Conservation (phyloP, 2,329 filamentous ascomycete species). For the Colletotrichum sansevieriae region DNA sequence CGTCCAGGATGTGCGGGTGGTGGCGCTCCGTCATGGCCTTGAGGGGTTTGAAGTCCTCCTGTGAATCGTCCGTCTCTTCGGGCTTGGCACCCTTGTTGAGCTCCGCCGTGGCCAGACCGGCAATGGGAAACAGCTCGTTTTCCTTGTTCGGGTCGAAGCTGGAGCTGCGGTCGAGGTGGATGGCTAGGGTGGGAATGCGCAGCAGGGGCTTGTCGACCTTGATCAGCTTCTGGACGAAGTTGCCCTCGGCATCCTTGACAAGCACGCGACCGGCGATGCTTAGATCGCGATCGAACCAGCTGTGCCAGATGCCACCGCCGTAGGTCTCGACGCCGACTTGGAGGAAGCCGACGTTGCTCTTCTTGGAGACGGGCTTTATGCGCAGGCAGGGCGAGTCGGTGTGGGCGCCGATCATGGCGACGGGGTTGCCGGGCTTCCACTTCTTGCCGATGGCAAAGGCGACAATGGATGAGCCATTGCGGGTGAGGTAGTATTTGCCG, state of each 20-base stretch:
- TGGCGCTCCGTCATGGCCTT: constrained; percentile 85
- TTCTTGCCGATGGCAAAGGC: constrained; percentile 91
- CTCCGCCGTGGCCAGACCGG: constrained; percentile 87
- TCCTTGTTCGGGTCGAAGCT: constrained; percentile 97
- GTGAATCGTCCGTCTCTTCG: constrained; percentile 55
- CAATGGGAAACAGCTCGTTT: constrained; percentile 93
- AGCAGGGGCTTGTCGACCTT: constrained; percentile 92
- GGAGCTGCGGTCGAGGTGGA: constrained; percentile 89
- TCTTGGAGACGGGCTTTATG: constrained; percentile 95
- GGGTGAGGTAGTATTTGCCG: constrained; percentile 96
- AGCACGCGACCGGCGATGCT: constrained; percentile 90
- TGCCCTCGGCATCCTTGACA: constrained; percentile 79
- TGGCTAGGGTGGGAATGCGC: constrained; percentile 91
- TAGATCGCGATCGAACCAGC: constrained; percentile 97
- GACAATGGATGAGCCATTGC: constrained; percentile 91
- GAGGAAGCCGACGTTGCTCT: constrained; percentile 85
- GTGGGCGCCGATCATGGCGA: constrained; percentile 94
- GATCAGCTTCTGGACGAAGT: constrained; percentile 85
- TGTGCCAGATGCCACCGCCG: constrained; percentile 97
- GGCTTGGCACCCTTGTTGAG: constrained; percentile 76
- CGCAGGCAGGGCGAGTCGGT: constrained; percentile 94
- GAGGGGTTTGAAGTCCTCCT: constrained; percentile 77
- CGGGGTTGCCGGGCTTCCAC: constrained; percentile 92
- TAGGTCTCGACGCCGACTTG: constrained; percentile 98
- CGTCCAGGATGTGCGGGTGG: constrained; percentile 86